A percentile compares a stretch with the other conserved stretches of the same genome.
phyloP scores from a whole-genome alignment of 2,329 filamentous ascomycete genomes.

The Zymoseptoria brevis region DNA sequence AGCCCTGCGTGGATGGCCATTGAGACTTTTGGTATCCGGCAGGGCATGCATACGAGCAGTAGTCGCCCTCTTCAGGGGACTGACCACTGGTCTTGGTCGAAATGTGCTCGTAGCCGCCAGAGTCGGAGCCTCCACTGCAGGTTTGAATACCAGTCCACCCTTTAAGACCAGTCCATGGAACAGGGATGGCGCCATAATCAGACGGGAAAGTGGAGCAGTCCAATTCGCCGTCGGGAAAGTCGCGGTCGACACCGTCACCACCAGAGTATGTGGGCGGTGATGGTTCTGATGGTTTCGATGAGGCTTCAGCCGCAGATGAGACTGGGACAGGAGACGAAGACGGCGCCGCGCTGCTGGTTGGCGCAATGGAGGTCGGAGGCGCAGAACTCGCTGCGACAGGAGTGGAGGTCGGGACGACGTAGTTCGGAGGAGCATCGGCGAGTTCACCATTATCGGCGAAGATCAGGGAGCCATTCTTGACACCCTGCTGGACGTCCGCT shows the following conservation, averaged over 20 bases:
- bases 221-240: constrained; percentile 70
- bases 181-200: constrained; percentile 66
- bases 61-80: constrained; percentile 53
- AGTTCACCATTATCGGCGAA: constrained; percentile 50
- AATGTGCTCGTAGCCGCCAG: constrained; percentile 45
- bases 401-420: constrained; percentile 29
- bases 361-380: constrained; percentile 13
- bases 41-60: constrained; percentile 94
- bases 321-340: constrained; percentile 4
- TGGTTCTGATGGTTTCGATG: not conserved
- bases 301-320: constrained; percentile 6
- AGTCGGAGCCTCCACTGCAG: constrained; percentile 17
- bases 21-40: constrained; percentile 86
- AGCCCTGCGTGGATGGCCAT: constrained; percentile 73
- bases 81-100: constrained; percentile 59
- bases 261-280: not conserved
- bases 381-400: constrained; percentile 26
- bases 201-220: constrained; percentile 68
- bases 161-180: constrained; percentile 59
- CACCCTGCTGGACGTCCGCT: constrained; percentile 60
- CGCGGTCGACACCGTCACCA: constrained; percentile 47
- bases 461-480: constrained; percentile 57
- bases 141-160: constrained; percentile 76
- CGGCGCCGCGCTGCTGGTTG: constrained; percentile 18
- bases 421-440: constrained; percentile 20